Percentiles rank a stretch among this genome's conserved stretches.
Conservation (phyloP, 441 rosid genomes). For the Eutrema salsugineum region DNA sequence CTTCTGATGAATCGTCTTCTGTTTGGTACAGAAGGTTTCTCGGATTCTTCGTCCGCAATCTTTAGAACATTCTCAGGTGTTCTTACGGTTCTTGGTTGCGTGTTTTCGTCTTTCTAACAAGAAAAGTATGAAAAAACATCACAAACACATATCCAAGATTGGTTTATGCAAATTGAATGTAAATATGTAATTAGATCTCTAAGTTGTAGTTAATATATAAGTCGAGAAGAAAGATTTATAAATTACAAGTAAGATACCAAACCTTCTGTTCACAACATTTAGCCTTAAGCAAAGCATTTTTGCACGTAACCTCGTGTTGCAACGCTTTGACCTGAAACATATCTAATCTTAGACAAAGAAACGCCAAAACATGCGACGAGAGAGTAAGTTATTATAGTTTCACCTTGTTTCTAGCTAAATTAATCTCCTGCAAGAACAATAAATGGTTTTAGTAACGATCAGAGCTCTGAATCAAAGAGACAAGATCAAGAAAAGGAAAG, state of each 20-base stretch:
- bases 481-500: background rate
- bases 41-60: background rate
- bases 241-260: background rate
- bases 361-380: background rate
- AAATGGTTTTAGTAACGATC: background rate
- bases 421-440: constrained; percentile 14
- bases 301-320: constrained; percentile 20
- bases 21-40: constrained; percentile 3
- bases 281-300: constrained; percentile 20
- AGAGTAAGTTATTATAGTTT: background rate
- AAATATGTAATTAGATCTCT: background rate
- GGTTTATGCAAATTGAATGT: background rate
- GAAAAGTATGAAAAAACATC: background rate
- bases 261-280: constrained; percentile 15
- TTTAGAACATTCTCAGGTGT: background rate
- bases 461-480: background rate
- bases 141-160: background rate
- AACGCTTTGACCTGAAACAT: constrained; percentile 19
- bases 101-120: background rate
- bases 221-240: background rate
- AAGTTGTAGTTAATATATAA: background rate
- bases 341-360: background rate
- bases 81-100: constrained; percentile 2
- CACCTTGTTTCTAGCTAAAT: constrained; percentile 27
- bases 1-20: constrained; percentile 20